These are phyloP conservation scores for Epicoccum nigrum DNA, from an alignment of 2,329 filamentous ascomycete species.

Conservation along the genomic window DNA sequence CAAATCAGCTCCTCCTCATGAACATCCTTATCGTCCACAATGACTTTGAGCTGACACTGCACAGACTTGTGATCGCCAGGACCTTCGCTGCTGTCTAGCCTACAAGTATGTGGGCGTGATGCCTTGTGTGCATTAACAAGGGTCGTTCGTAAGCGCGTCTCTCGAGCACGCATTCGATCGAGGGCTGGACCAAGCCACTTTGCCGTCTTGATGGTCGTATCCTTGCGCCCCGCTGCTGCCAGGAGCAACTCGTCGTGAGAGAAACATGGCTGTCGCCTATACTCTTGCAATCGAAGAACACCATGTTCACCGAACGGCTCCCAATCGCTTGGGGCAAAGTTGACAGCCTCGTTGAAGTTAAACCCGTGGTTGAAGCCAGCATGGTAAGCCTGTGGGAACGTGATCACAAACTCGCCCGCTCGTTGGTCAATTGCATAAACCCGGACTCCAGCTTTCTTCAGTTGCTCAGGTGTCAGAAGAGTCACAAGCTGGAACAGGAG, in stretches of 20 bases:
- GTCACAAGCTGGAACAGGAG: constrained; percentile 97
- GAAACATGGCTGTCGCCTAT: constrained; percentile 92
- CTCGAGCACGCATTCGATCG: constrained; percentile 76
- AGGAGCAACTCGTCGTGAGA: constrained; percentile 94
- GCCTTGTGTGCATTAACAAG: constrained; percentile 72
- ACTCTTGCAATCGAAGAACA: constrained; percentile 83
- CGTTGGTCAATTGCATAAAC: constrained; percentile 96
- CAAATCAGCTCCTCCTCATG: constrained; percentile 94
- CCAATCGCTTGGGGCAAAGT: constrained; percentile 95
- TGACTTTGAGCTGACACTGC: constrained; percentile 39
- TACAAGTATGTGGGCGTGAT: constrained; percentile 40
- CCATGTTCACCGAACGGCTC: constrained; percentile 88
- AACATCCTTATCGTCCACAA: constrained; percentile 68
- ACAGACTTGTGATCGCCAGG: constrained; percentile 16
- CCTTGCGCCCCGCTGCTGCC: constrained; percentile 79
- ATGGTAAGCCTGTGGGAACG: constrained; percentile 95
- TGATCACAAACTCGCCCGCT: constrained; percentile 94
- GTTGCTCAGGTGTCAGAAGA: constrained; percentile 86
- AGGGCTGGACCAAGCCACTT: constrained; percentile 94
- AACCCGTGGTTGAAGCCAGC: constrained; percentile 98
- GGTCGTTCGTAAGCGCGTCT: constrained; percentile 69
- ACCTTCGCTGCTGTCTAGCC: constrained; percentile 60
- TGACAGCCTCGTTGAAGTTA: constrained; percentile 98
- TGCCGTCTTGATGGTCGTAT: constrained; percentile 83
- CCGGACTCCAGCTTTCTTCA: constrained; percentile 89